phyloP scores from a whole-genome alignment of 75 land plant species.

The Isoetes taiwanensis region DNA sequence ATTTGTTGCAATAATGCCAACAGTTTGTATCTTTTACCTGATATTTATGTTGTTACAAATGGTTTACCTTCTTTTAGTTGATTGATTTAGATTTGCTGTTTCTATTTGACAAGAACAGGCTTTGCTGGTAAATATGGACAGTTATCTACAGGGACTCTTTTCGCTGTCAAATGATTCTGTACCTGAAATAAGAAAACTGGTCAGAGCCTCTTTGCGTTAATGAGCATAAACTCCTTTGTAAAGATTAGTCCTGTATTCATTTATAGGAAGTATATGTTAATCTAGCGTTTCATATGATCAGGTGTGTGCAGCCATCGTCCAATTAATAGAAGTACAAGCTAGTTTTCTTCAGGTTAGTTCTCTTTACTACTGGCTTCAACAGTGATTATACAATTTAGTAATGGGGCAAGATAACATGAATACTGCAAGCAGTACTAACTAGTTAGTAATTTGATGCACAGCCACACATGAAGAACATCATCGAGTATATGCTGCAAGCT shows the following conservation, averaged over 20 bases:
- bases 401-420: not conserved
- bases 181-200: conserved; percentile 90
- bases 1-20: conserved; percentile 68
- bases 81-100: not conserved
- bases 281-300: conserved; percentile 10
- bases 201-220: conserved; percentile 9
- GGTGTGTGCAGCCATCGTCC: conserved; percentile 90
- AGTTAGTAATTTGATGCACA: conserved; percentile 17
- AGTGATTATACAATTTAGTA: too few species aligned
- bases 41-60: not conserved
- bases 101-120: conserved; percentile 37
- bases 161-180: conserved; percentile 63
- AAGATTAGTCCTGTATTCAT: not conserved
- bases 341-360: conserved; percentile 56
- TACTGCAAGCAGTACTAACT: not conserved
- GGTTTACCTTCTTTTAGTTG: not conserved
- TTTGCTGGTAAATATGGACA: conserved; percentile 70
- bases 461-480: conserved; percentile 83
- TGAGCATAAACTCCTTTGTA: not conserved
- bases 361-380: not conserved
- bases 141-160: conserved; percentile 87
- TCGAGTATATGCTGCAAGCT: conserved; percentile 89
- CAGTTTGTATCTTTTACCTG: conserved; percentile 30
- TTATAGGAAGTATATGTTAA: not conserved
- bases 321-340: conserved; percentile 67